phyloP scores from a whole-genome alignment of 805 yeast genomes.

The Kazachstania africana region DNA sequence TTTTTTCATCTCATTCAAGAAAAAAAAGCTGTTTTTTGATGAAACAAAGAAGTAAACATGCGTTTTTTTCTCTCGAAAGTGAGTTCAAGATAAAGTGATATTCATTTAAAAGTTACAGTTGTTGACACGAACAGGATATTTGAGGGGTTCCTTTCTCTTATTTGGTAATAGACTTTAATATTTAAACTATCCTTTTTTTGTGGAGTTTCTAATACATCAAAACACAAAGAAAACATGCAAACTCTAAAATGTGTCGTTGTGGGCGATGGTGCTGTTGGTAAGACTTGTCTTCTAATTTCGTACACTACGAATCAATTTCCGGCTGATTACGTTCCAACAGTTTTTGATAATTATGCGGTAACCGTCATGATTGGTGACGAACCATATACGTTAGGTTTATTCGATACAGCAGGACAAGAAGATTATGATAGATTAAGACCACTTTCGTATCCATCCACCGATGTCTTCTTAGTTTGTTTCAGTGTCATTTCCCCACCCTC shows the following conservation, averaged over 20 bases:
- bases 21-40: too few relatives aligned
- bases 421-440: conserved; percentile 97
- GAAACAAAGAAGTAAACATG: too few relatives aligned
- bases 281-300: conserved; percentile 89
- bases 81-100: too few relatives aligned
- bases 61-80: too few relatives aligned
- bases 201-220: neutral
- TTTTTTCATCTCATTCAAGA: too few relatives aligned
- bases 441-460: conserved; percentile 91
- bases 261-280: conserved; percentile 99
- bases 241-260: conserved; percentile 91
- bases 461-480: conserved; percentile 90
- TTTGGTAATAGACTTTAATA: too few relatives aligned
- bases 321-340: conserved; percentile 98
- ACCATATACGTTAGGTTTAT: conserved; percentile 92
- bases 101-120: too few relatives aligned
- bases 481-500: conserved; percentile 95
- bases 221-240: conserved; percentile 22
- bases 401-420: conserved; percentile 99
- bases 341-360: conserved; percentile 89
- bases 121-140: too few relatives aligned
- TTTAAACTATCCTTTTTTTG: too few relatives aligned
- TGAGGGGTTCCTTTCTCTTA: too few relatives aligned
- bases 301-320: conserved; percentile 96
- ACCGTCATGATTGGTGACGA: conserved; percentile 96